Evolutionary conservation across 2,329 filamentous ascomycete species (phyloP), one percentile per base, ranked within the genome.

Genomic region (Aspergillus sp.): DNA sequence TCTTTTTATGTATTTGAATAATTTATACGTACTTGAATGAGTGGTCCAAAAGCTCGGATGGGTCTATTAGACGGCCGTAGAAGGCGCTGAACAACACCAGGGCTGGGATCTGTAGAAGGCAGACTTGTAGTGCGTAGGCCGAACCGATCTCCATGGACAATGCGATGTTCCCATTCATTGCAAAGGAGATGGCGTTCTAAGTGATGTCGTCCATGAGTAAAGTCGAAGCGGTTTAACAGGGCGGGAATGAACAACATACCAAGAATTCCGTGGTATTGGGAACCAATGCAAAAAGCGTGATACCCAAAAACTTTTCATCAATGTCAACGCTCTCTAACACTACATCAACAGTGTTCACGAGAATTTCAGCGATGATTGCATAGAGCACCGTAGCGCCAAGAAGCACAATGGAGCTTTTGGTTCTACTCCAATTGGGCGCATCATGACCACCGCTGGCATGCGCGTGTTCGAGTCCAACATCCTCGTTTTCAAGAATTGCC

Each of bases 81-180:
- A 91, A 67, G 7, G 89, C 90, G 50, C 88, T 94, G 76, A 91
- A 98, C 38, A 95, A 77, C 1, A 98, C 91, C 2, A 98, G 76
- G 1, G 90, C 90, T 0, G 93, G 93, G 17, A 97, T 90, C 65
- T 98, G 93, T 17, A 98, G 78, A 23, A 98, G 78, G 64, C 91
- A 96, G 44, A 98, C 93, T 69, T 98, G 93, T 39, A 98, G 76
- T 1, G 93, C 93, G 64, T 98, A 98, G 2, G 91, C 91, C 0
- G 90, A 96, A 57, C 93, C 93, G 58, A 98, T 98, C 65, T 98
- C 93, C 93, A 98, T 98, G 33, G 90, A 96, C 15, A 98, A 75
- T 0, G 93, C 93, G 68, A 98, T 97, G 68, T 98, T 98, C 51
- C 93, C 93, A 63, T 98, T 97, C 91, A 98, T 98, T 46, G 93